Evolutionary conservation across 495 filamentous ascomycete species (phyloP).

Genomic region (Friedmanniomyces endolithicus): DNA sequence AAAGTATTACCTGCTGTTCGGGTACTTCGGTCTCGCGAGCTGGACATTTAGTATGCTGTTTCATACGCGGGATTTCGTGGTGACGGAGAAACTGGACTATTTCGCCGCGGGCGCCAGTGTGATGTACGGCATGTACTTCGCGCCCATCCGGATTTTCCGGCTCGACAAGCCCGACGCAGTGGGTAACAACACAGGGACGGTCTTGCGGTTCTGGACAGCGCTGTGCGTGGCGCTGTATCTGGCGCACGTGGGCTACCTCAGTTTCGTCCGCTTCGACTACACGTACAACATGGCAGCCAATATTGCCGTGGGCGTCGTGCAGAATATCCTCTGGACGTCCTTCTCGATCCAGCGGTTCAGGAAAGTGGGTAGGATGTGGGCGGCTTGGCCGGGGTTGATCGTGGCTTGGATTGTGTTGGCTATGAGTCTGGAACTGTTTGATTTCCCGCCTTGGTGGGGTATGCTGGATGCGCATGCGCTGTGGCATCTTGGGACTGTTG

Average conservation of each 20-base stretch:
- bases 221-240: conserved; percentile 59
- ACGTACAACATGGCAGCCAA: conserved; percentile 96
- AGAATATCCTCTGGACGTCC: conserved; percentile 73
- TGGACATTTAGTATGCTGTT: conserved; percentile 87
- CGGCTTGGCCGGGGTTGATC: conserved; percentile 81
- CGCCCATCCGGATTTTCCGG: conserved; percentile 67
- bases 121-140: conserved; percentile 78
- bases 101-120: conserved; percentile 87
- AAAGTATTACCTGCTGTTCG: conserved; percentile 66
- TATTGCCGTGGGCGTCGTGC: conserved; percentile 64
- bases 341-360: conserved; percentile 69
- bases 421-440: conserved; percentile 90
- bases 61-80: conserved; percentile 70
- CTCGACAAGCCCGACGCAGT: conserved; percentile 52
- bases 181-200: conserved; percentile 34
- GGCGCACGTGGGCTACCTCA: conserved; percentile 72
- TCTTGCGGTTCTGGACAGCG: conserved; percentile 61
- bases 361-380: conserved; percentile 58
- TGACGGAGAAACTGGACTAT: conserved; percentile 92
- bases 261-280: conserved; percentile 81
- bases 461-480: conserved; percentile 87
- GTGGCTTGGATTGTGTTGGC: conserved; percentile 84
- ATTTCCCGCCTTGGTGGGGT: conserved; percentile 77
- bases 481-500: conserved; percentile 90
- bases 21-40: conserved; percentile 66